Conservation (phyloP, 208 protist genomes). For the Crithidia acanthocephali region DNA sequence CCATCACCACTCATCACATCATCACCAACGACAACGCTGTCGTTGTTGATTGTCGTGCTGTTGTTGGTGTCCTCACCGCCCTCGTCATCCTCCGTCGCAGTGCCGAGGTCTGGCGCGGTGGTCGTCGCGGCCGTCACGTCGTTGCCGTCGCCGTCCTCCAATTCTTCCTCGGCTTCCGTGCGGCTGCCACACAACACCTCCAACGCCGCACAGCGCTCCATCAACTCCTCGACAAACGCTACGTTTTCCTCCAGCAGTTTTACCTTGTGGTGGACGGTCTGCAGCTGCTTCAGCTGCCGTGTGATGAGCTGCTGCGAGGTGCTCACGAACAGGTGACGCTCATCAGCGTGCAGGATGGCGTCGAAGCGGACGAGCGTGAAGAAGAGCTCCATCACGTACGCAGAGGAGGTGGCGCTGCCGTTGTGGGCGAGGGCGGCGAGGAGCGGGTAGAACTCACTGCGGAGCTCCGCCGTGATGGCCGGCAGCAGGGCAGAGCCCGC, state of each 20-base stretch:
- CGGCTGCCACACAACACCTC: conserved; percentile 18
- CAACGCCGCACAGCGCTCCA: conserved; percentile 44
- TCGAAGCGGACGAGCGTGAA: conserved; percentile 77
- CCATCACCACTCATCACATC: background rate
- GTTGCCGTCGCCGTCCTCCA: conserved; percentile 1
- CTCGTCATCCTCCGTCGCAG: background rate
- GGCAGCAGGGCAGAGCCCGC: conserved; percentile 45
- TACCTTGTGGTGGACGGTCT: conserved; percentile 40
- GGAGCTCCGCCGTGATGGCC: conserved; percentile 52
- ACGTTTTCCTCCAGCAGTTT: conserved; percentile 45
- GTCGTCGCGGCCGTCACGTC: background rate
- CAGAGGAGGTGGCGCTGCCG: conserved; percentile 36
- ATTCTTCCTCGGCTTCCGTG: background rate
- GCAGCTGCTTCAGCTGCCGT: conserved; percentile 47
- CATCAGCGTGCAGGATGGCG: conserved; percentile 60
- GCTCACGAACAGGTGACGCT: conserved; percentile 74
- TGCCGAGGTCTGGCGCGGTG: conserved; percentile 12
- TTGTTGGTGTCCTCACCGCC: conserved; percentile 4
- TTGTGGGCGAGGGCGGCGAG: conserved; percentile 54
- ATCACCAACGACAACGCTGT: background rate
- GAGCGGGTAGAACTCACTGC: conserved; percentile 66
- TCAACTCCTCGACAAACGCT: conserved; percentile 45
- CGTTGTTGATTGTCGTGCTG: background rate
- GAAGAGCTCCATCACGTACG: conserved; percentile 81
- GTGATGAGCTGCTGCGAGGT: conserved; percentile 64